Evolutionary conservation across 192 early-diverging fungal species (phyloP).

Genomic region (Coemansia sp.): DNA sequence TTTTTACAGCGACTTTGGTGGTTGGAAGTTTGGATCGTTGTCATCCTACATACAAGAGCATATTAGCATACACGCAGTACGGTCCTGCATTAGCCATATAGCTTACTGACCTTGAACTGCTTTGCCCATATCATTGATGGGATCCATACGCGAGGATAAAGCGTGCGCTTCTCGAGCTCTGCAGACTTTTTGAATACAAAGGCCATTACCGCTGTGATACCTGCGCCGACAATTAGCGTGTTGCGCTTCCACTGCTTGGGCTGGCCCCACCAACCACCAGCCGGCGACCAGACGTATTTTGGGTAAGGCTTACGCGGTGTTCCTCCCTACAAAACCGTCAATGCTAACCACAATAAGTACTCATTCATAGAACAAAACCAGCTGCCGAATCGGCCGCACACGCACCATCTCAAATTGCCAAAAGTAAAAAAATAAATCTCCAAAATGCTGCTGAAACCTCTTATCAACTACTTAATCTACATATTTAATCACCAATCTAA

Average conservation of each 20-base stretch:
- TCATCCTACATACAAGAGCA: conserved; percentile 19
- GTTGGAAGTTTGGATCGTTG: conserved; percentile 50
- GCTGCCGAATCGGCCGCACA: not conserved
- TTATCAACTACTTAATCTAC: too few species aligned
- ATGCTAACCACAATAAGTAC: conserved; percentile 1
- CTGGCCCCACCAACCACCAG: conserved; percentile 67
- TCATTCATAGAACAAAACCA: not conserved
- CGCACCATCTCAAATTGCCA: not conserved
- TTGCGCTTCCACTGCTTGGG: conserved; percentile 59
- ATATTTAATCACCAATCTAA: too few species aligned
- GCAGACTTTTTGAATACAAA: conserved; percentile 62
- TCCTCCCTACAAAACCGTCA: conserved; percentile 36
- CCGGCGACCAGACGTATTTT: conserved; percentile 51
- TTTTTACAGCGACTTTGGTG: conserved; percentile 49
- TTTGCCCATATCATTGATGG: conserved; percentile 57
- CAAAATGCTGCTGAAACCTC: not conserved
- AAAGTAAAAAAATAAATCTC: not conserved
- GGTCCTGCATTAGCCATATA: not conserved
- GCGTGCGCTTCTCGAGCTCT: conserved; percentile 50
- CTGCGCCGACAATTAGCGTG: conserved; percentile 38
- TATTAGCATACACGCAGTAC: not conserved
- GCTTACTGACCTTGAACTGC: conserved; percentile 47
- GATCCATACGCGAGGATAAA: conserved; percentile 54
- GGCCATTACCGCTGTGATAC: conserved; percentile 23
- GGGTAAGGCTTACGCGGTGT: conserved; percentile 50